Conservation (phyloP, 306 rosid species). For the Vicia villosa region DNA sequence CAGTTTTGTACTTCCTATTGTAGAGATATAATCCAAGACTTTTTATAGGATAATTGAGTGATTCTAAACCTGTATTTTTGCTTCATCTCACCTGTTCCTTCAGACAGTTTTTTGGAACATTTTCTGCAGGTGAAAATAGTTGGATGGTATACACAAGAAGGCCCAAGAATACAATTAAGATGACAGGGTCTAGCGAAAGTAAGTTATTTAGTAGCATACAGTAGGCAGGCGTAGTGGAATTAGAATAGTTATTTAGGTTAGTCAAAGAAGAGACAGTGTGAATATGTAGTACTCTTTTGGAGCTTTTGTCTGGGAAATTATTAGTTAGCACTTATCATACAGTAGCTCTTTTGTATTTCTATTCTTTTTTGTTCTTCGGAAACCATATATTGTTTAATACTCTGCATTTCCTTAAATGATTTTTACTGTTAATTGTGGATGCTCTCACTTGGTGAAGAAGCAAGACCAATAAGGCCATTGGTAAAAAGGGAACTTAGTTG, state of each 20-base stretch:
- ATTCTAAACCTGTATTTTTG: not conserved
- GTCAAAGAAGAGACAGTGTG: not conserved
- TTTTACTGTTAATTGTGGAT: not conserved
- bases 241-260: not conserved
- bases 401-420: not conserved
- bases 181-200: not conserved
- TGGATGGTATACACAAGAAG: not conserved
- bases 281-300: not conserved
- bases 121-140: slow-evolving; percentile 7
- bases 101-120: slow-evolving; percentile 2
- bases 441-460: not conserved
- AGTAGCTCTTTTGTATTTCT: not conserved
- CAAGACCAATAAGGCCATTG: not conserved
- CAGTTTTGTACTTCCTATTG: not conserved
- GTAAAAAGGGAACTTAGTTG: not conserved
- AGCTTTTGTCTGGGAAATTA: not conserved
- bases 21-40: slow-evolving; percentile 5
- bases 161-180: not conserved
- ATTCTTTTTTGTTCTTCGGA: no score
- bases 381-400: not conserved
- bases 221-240: not conserved
- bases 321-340: not conserved
- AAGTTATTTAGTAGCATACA: not conserved
- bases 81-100: slow-evolving; percentile 1
- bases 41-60: not conserved